A percentile compares a stretch with the other conserved stretches of the same genome.
phyloP scores from a whole-genome alignment of 352 stramenopile genomes.

The Phytophthora cactorum region DNA sequence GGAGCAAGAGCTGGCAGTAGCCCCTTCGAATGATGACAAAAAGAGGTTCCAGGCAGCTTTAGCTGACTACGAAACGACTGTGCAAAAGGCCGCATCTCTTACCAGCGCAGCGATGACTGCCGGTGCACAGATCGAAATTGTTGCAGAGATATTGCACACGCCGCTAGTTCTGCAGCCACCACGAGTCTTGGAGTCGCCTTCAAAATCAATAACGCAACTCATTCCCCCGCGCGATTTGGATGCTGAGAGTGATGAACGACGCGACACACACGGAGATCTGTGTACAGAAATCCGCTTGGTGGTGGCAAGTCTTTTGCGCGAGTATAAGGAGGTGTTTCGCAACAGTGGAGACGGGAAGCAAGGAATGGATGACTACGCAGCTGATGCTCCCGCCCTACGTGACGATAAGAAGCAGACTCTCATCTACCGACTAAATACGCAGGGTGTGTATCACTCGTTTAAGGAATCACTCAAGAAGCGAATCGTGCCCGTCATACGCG shows the following conservation, averaged over 20 bases:
- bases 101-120: conserved; percentile 29
- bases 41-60: conserved; percentile 71
- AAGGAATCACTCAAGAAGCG: conserved; percentile 87
- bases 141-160: conserved; percentile 36
- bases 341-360: conserved; percentile 18
- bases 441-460: conserved; percentile 80
- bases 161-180: conserved; percentile 55
- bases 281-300: conserved; percentile 66
- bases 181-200: conserved; percentile 23
- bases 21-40: conserved; percentile 72
- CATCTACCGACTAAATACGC: conserved; percentile 80
- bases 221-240: conserved; percentile 57
- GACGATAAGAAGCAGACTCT: conserved; percentile 78
- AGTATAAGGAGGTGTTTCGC: conserved; percentile 60
- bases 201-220: conserved; percentile 52
- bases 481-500: conserved; percentile 74
- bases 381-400: conserved; percentile 34
- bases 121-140: conserved; percentile 38
- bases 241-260: conserved; percentile 51
- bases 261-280: conserved; percentile 52
- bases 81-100: conserved; percentile 35
- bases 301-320: conserved; percentile 58
- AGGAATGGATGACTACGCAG: conserved; percentile 11
- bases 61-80: conserved; percentile 64
- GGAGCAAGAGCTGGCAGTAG: conserved; percentile 63